Evolutionary conservation across 352 stramenopile genomes (phyloP).

Genomic region (Globisporangium heterothallicum): DNA sequence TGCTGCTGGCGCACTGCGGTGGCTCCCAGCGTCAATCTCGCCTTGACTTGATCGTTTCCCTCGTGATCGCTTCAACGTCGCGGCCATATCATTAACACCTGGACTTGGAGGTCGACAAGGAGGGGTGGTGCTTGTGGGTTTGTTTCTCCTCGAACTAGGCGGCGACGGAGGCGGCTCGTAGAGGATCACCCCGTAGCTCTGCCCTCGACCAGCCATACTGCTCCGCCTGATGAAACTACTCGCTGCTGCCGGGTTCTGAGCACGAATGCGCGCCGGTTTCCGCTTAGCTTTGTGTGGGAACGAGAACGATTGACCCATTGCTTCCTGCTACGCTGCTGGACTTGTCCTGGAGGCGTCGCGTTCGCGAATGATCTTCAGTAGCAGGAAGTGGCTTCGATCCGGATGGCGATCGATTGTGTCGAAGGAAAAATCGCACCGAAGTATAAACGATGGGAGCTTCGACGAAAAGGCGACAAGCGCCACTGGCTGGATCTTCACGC

Average conservation of each 20-base stretch:
- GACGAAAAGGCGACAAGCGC: too few species aligned
- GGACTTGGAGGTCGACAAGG: slow-evolving; percentile 6
- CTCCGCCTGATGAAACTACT: slow-evolving; percentile 6
- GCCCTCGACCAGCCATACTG: slow-evolving; percentile 9
- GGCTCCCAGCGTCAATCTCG: neutral
- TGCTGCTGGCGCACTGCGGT: neutral
- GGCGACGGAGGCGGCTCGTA: slow-evolving; percentile 4
- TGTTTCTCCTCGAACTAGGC: neutral
- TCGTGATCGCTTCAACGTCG: neutral
- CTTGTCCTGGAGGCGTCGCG: too few species aligned
- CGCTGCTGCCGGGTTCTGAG: neutral
- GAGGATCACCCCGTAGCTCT: slow-evolving; percentile 6
- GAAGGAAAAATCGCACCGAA: too few species aligned
- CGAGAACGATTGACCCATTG: too few species aligned
- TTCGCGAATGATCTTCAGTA: too few species aligned
- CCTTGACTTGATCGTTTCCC: neutral
- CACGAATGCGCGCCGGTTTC: neutral
- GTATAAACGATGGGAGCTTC: too few species aligned
- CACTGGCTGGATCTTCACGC: too few species aligned
- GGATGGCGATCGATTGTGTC: too few species aligned
- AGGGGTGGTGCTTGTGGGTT: neutral
- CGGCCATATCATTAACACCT: slow-evolving; percentile 11
- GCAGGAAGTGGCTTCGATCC: too few species aligned
- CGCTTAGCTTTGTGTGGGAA: neutral
- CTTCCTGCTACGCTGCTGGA: too few species aligned